Percentiles rank a stretch among this genome's conserved stretches.
Evolutionary conservation across 2,329 filamentous ascomycete species (phyloP).

Genomic region (Hypoxylon sp.): DNA sequence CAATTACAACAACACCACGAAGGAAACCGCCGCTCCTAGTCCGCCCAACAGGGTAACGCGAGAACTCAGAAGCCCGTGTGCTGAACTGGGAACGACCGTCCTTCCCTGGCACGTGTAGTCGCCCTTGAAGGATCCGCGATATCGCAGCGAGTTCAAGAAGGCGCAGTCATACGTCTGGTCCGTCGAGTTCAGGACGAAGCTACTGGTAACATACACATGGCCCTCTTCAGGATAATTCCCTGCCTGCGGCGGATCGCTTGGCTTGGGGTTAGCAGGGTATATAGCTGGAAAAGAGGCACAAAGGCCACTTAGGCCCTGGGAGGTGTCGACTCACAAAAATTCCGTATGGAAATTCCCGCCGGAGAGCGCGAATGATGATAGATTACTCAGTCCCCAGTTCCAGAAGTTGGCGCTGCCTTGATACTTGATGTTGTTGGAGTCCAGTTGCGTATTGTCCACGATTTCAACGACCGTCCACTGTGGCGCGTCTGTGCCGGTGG

Average conservation of each 20-base stretch:
- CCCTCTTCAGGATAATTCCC: conserved; percentile 15
- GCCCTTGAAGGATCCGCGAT: conserved; percentile 24
- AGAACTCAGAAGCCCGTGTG: conserved; percentile 8
- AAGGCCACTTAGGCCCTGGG: too few relatives aligned
- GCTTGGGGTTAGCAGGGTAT: conserved; percentile 1
- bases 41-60: neutral
- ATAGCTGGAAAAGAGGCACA: neutral
- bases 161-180: conserved; percentile 30
- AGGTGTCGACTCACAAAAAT: conserved; percentile 30
- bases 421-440: conserved; percentile 25
- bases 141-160: conserved; percentile 27
- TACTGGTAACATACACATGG: conserved; percentile 28
- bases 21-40: conserved; percentile 2
- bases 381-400: conserved; percentile 29
- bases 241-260: conserved; percentile 16
- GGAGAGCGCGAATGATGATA: conserved; percentile 13
- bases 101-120: conserved; percentile 33
- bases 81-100: conserved; percentile 12
- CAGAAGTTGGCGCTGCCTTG: conserved; percentile 29
- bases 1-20: conserved; percentile 10
- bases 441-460: conserved; percentile 20
- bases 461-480: conserved; percentile 32
- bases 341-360: conserved; percentile 32
- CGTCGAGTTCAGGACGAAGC: conserved; percentile 31
- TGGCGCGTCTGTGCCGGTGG: conserved; percentile 32